Evolutionary conservation across 768 basidiomycete species (phyloP), one percentile per base, ranked within the genome.

Genomic region (Clitopilus hobsonii): DNA sequence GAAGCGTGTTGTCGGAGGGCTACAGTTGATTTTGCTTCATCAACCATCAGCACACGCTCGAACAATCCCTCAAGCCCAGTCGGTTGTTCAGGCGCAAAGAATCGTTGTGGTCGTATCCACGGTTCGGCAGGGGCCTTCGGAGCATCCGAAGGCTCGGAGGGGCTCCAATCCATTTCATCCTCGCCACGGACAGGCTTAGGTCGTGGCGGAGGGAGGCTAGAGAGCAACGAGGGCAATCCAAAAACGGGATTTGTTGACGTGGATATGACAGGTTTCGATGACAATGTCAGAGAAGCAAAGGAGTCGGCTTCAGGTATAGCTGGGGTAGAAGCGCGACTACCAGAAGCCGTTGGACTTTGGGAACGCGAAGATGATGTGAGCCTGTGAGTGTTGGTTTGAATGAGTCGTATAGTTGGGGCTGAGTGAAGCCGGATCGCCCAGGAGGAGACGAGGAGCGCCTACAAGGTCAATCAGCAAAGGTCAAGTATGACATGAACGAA

Each of bases 31-130:
- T 57, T 54, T 18, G 59, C 56, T 51, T 84, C 83, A 52, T 86
- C 83, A 22, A 71, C 71, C 6, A 87, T 69, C 50, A 74, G 77
- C 10, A 87, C 83, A 57, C 72, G 74, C 54, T 84, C 83, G 57
- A 91, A 85, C 14, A 91, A 69, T 30, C 76, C 74, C 67, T 91
- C 89, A 6, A 91, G 74, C 13, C 89, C 89, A 0, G 89, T 91
- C 0, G 88, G 86, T 57, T 82, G 79, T 65, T 90, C 88, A 0
- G 88, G 89, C 14, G 87, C 80, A 60, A 90, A 91, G 64, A 90
- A 91, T 13, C 79, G 77, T 60, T 89, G 89, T 3, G 85, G 88
- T 4, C 83, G 80, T 50, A 91, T 61, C 82, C 79, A 85, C 23
- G 71, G 67, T 52, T 79, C 75, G 18, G 77, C 69, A 14, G 69